Conservation (phyloP, 2,329 filamentous ascomycete species). For the Diaporthe aspalathi region DNA sequence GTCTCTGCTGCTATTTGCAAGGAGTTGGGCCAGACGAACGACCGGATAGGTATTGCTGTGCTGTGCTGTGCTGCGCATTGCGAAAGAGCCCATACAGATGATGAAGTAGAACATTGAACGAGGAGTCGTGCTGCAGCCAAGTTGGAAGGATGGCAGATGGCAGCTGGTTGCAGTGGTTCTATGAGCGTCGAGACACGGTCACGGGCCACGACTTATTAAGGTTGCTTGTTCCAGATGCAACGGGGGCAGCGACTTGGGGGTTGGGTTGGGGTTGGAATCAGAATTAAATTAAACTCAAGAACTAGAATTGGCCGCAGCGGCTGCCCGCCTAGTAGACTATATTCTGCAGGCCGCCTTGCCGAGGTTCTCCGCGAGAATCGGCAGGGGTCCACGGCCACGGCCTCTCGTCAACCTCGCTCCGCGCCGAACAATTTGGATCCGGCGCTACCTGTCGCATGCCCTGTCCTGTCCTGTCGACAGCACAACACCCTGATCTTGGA, state of each 20-base stretch:
- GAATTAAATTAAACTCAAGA: too few species aligned
- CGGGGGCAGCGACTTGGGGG: not conserved
- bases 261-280: slow-evolving; percentile 17
- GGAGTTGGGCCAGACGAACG: not conserved
- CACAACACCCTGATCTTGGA: not conserved
- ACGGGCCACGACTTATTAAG: not conserved
- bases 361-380: slow-evolving; percentile 31
- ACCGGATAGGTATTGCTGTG: not conserved
- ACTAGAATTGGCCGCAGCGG: too few species aligned
- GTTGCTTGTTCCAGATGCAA: not conserved
- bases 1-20: not conserved
- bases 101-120: not conserved
- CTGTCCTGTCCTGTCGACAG: not conserved
- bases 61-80: too few species aligned
- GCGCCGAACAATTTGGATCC: slow-evolving; percentile 17
- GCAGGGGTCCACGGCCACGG: slow-evolving; percentile 21
- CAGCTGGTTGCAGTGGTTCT: too few species aligned
- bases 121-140: too few species aligned
- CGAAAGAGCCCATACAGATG: not conserved
- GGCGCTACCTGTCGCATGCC: not conserved
- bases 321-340: too few species aligned
- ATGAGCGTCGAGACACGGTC: not conserved
- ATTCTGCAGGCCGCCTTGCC: slow-evolving; percentile 22
- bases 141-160: not conserved
- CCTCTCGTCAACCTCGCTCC: not conserved